Conservation (phyloP, 805 yeast species). For the Schwanniomyces vanrijiae region DNA sequence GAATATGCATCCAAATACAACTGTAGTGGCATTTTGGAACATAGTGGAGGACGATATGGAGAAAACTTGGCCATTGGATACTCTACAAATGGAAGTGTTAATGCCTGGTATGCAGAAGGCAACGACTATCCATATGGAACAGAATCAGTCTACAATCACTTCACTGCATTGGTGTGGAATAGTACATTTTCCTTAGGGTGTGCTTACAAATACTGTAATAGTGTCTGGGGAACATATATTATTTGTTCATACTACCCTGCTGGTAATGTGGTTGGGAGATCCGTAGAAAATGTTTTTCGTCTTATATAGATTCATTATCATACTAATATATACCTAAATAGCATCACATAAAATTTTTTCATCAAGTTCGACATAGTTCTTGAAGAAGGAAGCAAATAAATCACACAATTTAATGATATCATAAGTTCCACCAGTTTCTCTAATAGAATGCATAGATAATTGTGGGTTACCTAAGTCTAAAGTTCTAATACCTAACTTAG, state of each 20-base stretch:
- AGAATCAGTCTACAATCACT: conserved; percentile 32
- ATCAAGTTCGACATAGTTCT: conserved; percentile 27
- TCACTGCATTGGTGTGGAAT: conserved; percentile 41
- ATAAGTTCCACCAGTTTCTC: conserved; percentile 84
- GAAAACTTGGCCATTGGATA: conserved; percentile 43
- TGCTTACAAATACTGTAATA: conserved; percentile 30
- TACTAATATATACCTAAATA: not conserved
- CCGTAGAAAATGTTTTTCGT: conserved; percentile 24
- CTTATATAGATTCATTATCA: conserved; percentile 4
- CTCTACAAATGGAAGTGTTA: conserved; percentile 29
- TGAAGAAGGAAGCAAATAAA: conserved; percentile 65
- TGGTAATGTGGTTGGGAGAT: conserved; percentile 29
- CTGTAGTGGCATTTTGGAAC: conserved; percentile 34
- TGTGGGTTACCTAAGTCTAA: conserved; percentile 91
- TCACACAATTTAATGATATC: conserved; percentile 66
- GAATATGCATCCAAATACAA: conserved; percentile 29
- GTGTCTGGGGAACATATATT: conserved; percentile 35
- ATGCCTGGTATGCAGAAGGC: conserved; percentile 44
- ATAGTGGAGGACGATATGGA: conserved; percentile 37
- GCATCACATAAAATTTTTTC: conserved; percentile 25
- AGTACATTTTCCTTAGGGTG: conserved; percentile 32
- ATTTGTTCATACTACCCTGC: conserved; percentile 37
- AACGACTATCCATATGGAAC: conserved; percentile 25
- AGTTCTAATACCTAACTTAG: conserved; percentile 83
- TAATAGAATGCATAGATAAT: conserved; percentile 87